Base-by-base conservation (phyloP, 371 early-diverging fungal genomes). In the Dichotomocladium elegans region DNA sequence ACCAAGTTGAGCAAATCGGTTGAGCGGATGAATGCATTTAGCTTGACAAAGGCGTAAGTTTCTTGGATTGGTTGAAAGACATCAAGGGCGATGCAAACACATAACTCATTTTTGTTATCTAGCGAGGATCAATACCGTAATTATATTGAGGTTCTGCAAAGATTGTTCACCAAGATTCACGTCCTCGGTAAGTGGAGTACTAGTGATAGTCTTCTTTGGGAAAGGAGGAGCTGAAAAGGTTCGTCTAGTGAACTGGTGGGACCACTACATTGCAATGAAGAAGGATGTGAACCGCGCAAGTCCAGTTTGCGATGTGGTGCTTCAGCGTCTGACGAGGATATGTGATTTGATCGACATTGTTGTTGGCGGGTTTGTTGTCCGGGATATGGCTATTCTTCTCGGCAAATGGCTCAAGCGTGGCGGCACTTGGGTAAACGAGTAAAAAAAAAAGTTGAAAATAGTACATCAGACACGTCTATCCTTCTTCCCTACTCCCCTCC, bases 371-470 rank as follows among this genome's bases (percentile, higher is more conserved):
- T 74, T 77, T 57, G 67, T 74, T 6, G 54, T 77, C 9, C 62
- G 67, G 29, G 78, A 77, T 53, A 57, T 77, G 25, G 67, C 78
- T 5, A 33, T 77, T 22, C 48, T 77, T 7, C 63, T 77, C 37
- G 70, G 70, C 6, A 74, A 77, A 68, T 77, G 78, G 78, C 47
- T 77, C 30, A 77, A 77, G 51, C 55, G 78, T 49, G 74, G 78
- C 17, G 64, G 72, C 8, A 58, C 64, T 29, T 77, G 78, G 78
- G 78, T 74, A 28, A 71, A 63, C 41, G 78, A 77, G 44, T 77
- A 58, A 61, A 37, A 4, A 4, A 1, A 33, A 2, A 33, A 1
- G n/a, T 33, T n/a, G n/a, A 10, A 33, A 10, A 33, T n/a, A n/a
- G 33, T 33, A n/a, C 33, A 33, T 33, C 33, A 33, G n/a, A 33